Conservation (phyloP, 352 stramenopile genomes). For the Pythium diclinum region DNA sequence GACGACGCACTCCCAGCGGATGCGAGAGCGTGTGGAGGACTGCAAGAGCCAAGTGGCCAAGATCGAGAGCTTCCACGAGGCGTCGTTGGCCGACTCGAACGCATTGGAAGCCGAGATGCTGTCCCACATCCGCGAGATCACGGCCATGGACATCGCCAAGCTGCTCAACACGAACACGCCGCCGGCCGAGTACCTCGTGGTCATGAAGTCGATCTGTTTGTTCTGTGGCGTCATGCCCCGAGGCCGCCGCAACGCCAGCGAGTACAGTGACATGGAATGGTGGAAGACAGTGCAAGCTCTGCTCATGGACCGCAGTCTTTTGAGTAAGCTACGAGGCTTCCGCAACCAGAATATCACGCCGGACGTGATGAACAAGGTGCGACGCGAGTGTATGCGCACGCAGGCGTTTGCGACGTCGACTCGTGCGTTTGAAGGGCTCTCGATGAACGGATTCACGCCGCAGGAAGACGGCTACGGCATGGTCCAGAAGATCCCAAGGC, state of each 20-base stretch:
- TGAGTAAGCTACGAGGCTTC: constrained; percentile 57
- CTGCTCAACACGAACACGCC: constrained; percentile 61
- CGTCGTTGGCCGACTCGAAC: constrained; percentile 44
- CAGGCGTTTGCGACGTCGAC: constrained; percentile 39
- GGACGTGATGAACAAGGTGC: constrained; percentile 76
- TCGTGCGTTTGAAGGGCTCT: constrained; percentile 20
- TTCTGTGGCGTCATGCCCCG: constrained; percentile 57
- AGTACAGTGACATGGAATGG: constrained; percentile 78
- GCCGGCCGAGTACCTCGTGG: constrained; percentile 43
- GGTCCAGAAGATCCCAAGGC: constrained; percentile 28
- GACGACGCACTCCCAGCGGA: constrained; percentile 33
- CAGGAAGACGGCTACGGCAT: constrained; percentile 11
- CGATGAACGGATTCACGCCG: constrained; percentile 8
- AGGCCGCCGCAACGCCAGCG: constrained; percentile 44
- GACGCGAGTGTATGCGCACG: constrained; percentile 63
- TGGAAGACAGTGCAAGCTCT: constrained; percentile 77
- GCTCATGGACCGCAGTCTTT: constrained; percentile 71
- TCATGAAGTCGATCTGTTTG: constrained; percentile 77
- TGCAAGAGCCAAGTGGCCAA: constrained; percentile 47
- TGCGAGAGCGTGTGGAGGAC: constrained; percentile 59
- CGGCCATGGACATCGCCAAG: constrained; percentile 64
- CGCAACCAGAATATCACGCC: constrained; percentile 44
- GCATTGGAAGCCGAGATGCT: constrained; percentile 64
- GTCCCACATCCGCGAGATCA: constrained; percentile 59
- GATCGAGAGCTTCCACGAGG: constrained; percentile 48